Evolutionary conservation across 2,329 filamentous ascomycete species (phyloP), one percentile per base, ranked within the genome.

Genomic region (Colletotrichum cereale): DNA sequence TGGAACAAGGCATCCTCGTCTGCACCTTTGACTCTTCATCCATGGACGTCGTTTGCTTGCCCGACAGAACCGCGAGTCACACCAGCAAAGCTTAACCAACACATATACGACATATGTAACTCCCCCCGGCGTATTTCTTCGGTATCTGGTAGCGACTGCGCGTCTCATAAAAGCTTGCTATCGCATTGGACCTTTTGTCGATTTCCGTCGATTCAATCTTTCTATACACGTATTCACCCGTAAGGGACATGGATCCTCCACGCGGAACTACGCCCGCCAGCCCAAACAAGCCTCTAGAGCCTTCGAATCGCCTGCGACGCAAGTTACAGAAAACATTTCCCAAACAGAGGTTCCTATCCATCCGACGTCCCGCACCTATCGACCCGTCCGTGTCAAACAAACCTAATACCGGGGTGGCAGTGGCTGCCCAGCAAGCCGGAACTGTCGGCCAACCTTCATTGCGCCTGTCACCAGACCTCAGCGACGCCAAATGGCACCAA

Each of bases 401-500:
- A 57, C 52, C 55, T 42, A 69, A 44, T 34, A 63, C 56, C 52
- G 55, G 65, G 34, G 61, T 71, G 31, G 73, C 61, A 47, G 57
- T 73, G 47, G 57, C 73, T 50, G 72, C 64, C 18, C 66, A 73
- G 14, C 73, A 74, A 34, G 56, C 63, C 65, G 70, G 60, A 62
- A 58, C 34, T 47, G 60, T 73, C 72, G 53, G 50, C 61, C 31
- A 47, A 61, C 31, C 65, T 70, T 69, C 74, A 7, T 65, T 77
- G 42, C 74, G 76, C 36, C 68, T 76, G 38, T 75, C 79, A 14
- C 77, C 78, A n/a, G 79, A 81, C 47, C 76, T 80, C 8, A 80
- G 78, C 69, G 77, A 79, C 70, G 74, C 78, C 40, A 80, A 79
- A 74, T 81, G 78, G 78, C 73, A 76, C 47, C 78, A 78, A 18